Evolutionary conservation across 495 filamentous ascomycete genomes (phyloP).

Genomic region (Schizothecium vesticola): DNA sequence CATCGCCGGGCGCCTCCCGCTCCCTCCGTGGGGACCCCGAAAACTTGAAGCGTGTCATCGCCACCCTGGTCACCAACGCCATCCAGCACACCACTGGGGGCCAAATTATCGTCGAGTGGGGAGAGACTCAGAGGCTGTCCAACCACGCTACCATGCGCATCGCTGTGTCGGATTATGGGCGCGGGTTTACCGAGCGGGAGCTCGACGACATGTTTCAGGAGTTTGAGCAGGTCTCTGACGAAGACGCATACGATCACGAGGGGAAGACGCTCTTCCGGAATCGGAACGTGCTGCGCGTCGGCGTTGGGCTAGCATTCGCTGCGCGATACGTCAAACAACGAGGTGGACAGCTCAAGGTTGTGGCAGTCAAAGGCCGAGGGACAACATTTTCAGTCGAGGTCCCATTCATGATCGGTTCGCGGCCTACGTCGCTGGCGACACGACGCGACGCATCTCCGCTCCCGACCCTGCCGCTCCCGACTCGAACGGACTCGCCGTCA

Average conservation of each 20-base stretch:
- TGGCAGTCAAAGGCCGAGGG: conserved; percentile 15
- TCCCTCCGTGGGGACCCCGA: conserved; percentile 66
- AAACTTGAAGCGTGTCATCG: conserved; percentile 63
- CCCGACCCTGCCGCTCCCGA: conserved; percentile 18
- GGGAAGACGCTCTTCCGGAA: not conserved
- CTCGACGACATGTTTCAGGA: conserved; percentile 70
- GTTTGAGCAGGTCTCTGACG: conserved; percentile 67
- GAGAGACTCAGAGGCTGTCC: conserved; percentile 24
- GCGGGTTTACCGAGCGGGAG: conserved; percentile 60
- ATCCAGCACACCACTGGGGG: conserved; percentile 65
- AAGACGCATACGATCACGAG: conserved; percentile 45
- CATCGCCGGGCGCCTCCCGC: conserved; percentile 53
- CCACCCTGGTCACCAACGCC: conserved; percentile 71
- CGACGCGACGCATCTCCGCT: conserved; percentile 20
- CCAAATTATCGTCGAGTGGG: conserved; percentile 59
- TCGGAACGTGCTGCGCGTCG: conserved; percentile 17
- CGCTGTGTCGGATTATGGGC: conserved; percentile 64
- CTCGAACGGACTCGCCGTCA: not conserved
- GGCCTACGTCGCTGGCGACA: conserved; percentile 14
- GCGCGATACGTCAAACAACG: conserved; percentile 23
- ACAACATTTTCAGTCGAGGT: conserved; percentile 24
- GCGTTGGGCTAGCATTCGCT: conserved; percentile 20
- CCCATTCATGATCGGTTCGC: conserved; percentile 24
- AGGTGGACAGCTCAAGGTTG: conserved; percentile 19
- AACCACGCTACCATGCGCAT: conserved; percentile 56